Evolutionary conservation across 306 rosid species (phyloP).

Genomic region (Carpinus fangiana): DNA sequence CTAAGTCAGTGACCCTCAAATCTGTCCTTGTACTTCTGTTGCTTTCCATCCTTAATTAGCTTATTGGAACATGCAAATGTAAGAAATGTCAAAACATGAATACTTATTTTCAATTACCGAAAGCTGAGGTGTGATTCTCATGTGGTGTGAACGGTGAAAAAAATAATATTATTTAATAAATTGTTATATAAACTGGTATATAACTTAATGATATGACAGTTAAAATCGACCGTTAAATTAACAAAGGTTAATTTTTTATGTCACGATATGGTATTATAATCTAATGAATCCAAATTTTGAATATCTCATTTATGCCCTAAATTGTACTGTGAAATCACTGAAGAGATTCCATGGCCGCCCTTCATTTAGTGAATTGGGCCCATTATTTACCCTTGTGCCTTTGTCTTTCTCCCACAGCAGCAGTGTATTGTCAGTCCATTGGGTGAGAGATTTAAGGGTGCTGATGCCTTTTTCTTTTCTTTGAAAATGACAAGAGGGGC

Average conservation of each 20-base stretch:
- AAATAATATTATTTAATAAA: too few relatives aligned
- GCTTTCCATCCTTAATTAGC: too few relatives aligned
- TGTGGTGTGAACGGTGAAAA: not conserved
- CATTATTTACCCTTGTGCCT: too few relatives aligned
- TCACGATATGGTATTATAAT: too few relatives aligned
- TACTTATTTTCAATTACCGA: not conserved
- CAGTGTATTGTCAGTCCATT: not conserved
- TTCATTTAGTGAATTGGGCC: not conserved
- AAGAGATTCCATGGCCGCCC: not conserved
- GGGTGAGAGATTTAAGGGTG: not conserved
- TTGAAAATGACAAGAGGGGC: not conserved
- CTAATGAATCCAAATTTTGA: too few relatives aligned
- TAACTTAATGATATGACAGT: too few relatives aligned
- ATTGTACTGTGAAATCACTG: not conserved
- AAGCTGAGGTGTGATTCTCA: not conserved
- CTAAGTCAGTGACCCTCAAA: too few relatives aligned
- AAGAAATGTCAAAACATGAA: not conserved
- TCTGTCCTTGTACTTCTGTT: too few relatives aligned
- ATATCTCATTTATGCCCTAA: not conserved
- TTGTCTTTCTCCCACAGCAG: not conserved
- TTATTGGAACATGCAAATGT: not conserved
- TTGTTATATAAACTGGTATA: too few relatives aligned
- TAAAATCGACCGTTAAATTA: too few relatives aligned
- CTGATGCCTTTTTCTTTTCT: not conserved
- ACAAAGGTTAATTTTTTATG: too few relatives aligned